Evolutionary conservation across 352 stramenopile genomes (phyloP), one percentile per base, ranked within the genome.

Genomic region (Phytophthora tubulina): DNA sequence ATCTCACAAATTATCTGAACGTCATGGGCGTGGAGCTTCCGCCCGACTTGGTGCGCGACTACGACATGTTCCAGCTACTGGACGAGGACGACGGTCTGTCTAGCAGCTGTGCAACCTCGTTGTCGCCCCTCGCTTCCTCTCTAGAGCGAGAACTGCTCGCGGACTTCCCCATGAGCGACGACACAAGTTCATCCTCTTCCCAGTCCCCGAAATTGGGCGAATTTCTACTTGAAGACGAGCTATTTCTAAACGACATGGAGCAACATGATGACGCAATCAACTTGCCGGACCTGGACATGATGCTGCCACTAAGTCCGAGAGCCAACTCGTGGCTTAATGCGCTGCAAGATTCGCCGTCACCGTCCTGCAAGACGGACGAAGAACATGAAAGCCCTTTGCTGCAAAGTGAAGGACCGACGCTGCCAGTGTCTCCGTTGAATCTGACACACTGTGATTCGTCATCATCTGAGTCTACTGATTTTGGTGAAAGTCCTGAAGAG

Each of bases 211-310:
- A 48, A 46, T 30, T 72, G 17, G 62, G 62, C 31, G 78, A 75
- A 8, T 80, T 90, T 53, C 61, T 90, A 41, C 60, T 89, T 27
- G 75, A 83, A 60, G 71, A 80, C 44, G 83, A 89, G 45, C 63
- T 44, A 27, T 71, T 75, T 58, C 48, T 75, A 44, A 45, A 31
- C 6, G 61, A 64, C 32, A 56, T 64, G 33, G 15, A 68, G 50
- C 17, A 62, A 32, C 45, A 42, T 55, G 49, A 57, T 45, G 65
- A 78, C 27, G 70, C 76, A 60, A 58, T 82, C 48, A 63, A 75
- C 39, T 6, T 81, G 21, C 81, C 80, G 1, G 81, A 89, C 57
- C 42, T 72, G 27, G 82, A 87, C 56, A 58, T 82, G 53, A 71
- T 85, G 52, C 72, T 84, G 45, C 87, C 81, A 21, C 73, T 80